phyloP scores from a whole-genome alignment of 1,284 basidiomycete genomes.

The Cutaneotrichosporon cavernicola region DNA sequence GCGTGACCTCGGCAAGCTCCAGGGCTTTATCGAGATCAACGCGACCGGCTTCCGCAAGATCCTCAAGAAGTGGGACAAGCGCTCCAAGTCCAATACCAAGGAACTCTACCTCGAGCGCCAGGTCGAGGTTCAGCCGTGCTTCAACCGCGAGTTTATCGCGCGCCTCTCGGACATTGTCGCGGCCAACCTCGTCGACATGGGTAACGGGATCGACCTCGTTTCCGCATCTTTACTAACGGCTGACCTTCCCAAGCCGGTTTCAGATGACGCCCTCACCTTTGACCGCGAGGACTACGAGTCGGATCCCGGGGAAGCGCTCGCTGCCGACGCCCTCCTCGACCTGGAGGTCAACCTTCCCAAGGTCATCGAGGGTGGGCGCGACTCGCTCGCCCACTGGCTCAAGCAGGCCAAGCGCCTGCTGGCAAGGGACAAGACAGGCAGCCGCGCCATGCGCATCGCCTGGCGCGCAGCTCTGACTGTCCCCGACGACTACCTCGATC shows the following conservation, averaged over 20 bases:
- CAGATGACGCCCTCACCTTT: slow-evolving; percentile 60
- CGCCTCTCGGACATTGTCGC: slow-evolving; percentile 94
- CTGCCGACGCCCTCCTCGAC: slow-evolving; percentile 72
- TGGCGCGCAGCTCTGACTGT: slow-evolving; percentile 89
- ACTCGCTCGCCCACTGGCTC: slow-evolving; percentile 67
- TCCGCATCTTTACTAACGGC: slow-evolving; percentile 57
- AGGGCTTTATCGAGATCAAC: slow-evolving; percentile 98
- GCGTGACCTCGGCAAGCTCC: slow-evolving; percentile 91
- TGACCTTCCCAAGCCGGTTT: slow-evolving; percentile 47
- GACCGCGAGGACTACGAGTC: slow-evolving; percentile 63
- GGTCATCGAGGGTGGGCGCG: slow-evolving; percentile 62
- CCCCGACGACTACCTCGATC: slow-evolving; percentile 66
- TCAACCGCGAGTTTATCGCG: slow-evolving; percentile 96
- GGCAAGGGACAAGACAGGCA: slow-evolving; percentile 47
- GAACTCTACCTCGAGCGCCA: slow-evolving; percentile 95
- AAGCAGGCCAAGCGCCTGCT: slow-evolving; percentile 57
- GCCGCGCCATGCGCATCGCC: slow-evolving; percentile 68
- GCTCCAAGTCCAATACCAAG: slow-evolving; percentile 89
- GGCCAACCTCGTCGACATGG: slow-evolving; percentile 86
- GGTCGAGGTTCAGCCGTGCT: slow-evolving; percentile 97
- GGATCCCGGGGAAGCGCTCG: slow-evolving; percentile 51
- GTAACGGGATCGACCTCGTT: slow-evolving; percentile 70
- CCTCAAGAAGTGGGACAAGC: slow-evolving; percentile 98
- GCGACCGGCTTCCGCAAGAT: slow-evolving; percentile 98
- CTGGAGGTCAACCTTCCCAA: slow-evolving; percentile 80